phyloP scores from a whole-genome alignment of 148 eudicot species.

The Rhododendron griersonianum region DNA sequence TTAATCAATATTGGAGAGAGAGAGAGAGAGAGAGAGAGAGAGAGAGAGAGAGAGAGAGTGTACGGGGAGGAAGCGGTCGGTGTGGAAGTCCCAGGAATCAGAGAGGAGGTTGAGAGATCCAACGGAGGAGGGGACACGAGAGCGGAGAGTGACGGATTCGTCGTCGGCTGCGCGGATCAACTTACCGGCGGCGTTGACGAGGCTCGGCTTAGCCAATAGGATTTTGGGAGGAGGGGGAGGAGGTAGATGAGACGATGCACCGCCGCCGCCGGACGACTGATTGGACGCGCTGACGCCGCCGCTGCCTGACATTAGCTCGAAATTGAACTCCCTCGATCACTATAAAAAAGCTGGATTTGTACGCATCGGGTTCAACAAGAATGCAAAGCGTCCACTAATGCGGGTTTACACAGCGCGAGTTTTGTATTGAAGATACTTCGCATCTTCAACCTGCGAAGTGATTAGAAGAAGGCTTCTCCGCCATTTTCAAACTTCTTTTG shows the following conservation, averaged over 20 bases:
- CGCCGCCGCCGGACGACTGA: background rate
- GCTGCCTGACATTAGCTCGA: constrained; percentile 28
- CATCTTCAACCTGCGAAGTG: no score
- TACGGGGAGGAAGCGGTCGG: constrained; percentile 64
- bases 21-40: background rate
- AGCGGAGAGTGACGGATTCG: constrained; percentile 53
- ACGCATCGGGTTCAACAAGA: no score
- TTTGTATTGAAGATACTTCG: no score
- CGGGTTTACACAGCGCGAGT: no score
- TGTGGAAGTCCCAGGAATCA: constrained; percentile 78
- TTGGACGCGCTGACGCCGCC: constrained; percentile 20
- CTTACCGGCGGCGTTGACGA: constrained; percentile 45
- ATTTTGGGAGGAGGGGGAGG: constrained; percentile 51
- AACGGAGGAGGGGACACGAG: constrained; percentile 68
- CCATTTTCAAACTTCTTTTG: no score
- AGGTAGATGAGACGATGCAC: constrained; percentile 12
- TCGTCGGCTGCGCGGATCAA: constrained; percentile 37
- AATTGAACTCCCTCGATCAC: background rate
- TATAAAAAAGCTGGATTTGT: no score
- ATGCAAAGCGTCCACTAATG: no score
- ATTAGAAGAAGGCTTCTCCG: no score
- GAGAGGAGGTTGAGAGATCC: constrained; percentile 83
- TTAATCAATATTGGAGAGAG: background rate
- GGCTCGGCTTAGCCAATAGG: constrained; percentile 70
- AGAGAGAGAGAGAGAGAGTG: background rate